Evolutionary conservation across 148 eudicot species (phyloP).

Genomic region (Diospyros kaki): DNA sequence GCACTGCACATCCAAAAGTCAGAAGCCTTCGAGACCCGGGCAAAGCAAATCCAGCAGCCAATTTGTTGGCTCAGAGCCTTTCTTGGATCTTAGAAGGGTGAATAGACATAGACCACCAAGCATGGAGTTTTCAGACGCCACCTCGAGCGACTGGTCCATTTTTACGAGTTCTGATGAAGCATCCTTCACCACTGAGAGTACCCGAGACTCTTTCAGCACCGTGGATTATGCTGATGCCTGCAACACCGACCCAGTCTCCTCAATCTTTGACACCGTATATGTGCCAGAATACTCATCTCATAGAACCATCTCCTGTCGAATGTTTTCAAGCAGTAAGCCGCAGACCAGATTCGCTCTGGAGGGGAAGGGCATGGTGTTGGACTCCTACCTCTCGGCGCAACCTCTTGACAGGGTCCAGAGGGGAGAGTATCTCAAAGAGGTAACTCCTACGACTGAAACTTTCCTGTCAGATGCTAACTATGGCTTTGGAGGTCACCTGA

Average conservation of each 20-base stretch:
- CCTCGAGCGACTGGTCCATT: conserved; percentile 85
- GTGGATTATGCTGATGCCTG: conserved; percentile 50
- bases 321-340: conserved; percentile 52
- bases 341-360: conserved; percentile 47
- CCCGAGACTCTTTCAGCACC: conserved; percentile 80
- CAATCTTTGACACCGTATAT: conserved; percentile 38
- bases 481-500: conserved; percentile 31
- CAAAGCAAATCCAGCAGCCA: conserved; percentile 23
- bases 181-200: conserved; percentile 87
- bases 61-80: conserved; percentile 16
- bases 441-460: conserved; percentile 20
- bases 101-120: conserved; percentile 38
- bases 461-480: conserved; percentile 21
- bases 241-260: conserved; percentile 52
- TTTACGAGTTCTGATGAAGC: conserved; percentile 98
- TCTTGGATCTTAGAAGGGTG: conserved; percentile 24
- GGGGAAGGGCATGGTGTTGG: conserved; percentile 43
- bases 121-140: conserved; percentile 55
- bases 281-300: conserved; percentile 35
- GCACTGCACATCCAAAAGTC: conserved; percentile 24
- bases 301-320: conserved; percentile 60
- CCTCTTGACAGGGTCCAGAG: conserved; percentile 17
- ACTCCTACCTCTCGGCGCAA: conserved; percentile 27
- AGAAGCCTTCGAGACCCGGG: conserved; percentile 34
- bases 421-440: conserved; percentile 16